Evolutionary conservation across 2,329 filamentous ascomycete genomes (phyloP).

Genomic region (Cryphonectria naterciae): DNA sequence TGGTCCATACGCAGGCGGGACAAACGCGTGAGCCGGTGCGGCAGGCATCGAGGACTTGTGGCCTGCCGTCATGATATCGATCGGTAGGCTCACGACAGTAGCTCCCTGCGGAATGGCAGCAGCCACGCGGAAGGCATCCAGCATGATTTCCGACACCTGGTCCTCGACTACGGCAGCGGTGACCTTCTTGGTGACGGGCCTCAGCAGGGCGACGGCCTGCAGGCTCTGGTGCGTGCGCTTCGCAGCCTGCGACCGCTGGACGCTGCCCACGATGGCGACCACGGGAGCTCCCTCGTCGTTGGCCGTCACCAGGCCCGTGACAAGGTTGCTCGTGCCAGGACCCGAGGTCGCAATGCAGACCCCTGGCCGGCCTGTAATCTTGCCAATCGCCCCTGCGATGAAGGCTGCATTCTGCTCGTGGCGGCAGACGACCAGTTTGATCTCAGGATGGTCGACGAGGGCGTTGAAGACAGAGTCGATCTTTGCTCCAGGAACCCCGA

Average conservation of each 20-base stretch:
- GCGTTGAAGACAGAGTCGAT: conserved; percentile 53
- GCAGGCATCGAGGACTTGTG: conserved; percentile 41
- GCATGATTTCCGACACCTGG: conserved; percentile 50
- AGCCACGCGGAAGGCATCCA: conserved; percentile 50
- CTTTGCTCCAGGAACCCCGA: conserved; percentile 53
- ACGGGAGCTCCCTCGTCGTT: conserved; percentile 53
- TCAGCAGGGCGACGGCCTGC: conserved; percentile 47
- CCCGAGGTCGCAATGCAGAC: conserved; percentile 53
- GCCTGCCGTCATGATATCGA: conserved; percentile 47
- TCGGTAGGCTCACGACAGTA: conserved; percentile 48
- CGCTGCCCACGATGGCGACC: conserved; percentile 52
- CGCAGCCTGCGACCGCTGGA: conserved; percentile 47
- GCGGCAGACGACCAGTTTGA: conserved; percentile 50
- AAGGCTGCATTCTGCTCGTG: conserved; percentile 56
- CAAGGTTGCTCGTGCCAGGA: conserved; percentile 51
- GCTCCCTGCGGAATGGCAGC: conserved; percentile 46
- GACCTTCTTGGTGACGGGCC: conserved; percentile 48
- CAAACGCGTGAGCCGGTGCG: conserved; percentile 45
- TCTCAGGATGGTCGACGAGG: conserved; percentile 49
- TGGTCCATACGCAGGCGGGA: conserved; percentile 45
- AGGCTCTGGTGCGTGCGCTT: conserved; percentile 53
- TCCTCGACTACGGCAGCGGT: conserved; percentile 49
- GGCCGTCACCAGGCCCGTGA: conserved; percentile 50
- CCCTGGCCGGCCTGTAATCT: conserved; percentile 50
- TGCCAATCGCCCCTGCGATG: conserved; percentile 51